These are phyloP conservation scores for Peronospora belbahrii DNA, from an alignment of 352 stramenopile species.

Conservation along the genomic window DNA sequence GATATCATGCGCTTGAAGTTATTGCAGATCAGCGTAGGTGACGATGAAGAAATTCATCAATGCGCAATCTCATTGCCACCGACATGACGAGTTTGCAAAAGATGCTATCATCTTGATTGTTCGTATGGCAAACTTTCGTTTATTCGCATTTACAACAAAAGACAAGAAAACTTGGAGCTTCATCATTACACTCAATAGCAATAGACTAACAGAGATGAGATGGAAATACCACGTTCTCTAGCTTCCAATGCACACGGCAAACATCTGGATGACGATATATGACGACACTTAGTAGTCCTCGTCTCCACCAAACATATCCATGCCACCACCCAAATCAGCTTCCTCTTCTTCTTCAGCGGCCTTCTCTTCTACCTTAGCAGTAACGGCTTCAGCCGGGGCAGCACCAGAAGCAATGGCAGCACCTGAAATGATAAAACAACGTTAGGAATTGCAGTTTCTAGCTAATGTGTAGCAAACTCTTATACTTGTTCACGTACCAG, in stretches of 20 bases:
- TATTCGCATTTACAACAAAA: slow-evolving; percentile 60
- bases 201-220: slow-evolving; percentile 10
- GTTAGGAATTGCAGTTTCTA: neutral
- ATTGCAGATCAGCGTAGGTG: slow-evolving; percentile 84
- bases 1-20: slow-evolving; percentile 40
- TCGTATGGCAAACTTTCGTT: slow-evolving; percentile 55
- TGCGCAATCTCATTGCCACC: slow-evolving; percentile 87
- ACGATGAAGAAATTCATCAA: slow-evolving; percentile 81
- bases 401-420: slow-evolving; percentile 49
- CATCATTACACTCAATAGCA: slow-evolving; percentile 24
- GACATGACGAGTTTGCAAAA: slow-evolving; percentile 33
- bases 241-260: slow-evolving; percentile 5
- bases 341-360: slow-evolving; percentile 76
- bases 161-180: slow-evolving; percentile 9
- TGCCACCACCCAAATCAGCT: slow-evolving; percentile 72
- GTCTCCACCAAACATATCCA: slow-evolving; percentile 85
- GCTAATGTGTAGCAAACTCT: neutral
- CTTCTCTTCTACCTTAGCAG: slow-evolving; percentile 57
- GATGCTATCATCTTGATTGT: slow-evolving; percentile 1
- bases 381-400: slow-evolving; percentile 36
- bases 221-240: slow-evolving; percentile 11
- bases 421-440: slow-evolving; percentile 20
- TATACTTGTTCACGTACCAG: slow-evolving; percentile 62
- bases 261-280: neutral
- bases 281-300: slow-evolving; percentile 69